A percentile compares a stretch with the other conserved stretches of the same genome.
Conservation (phyloP, 306 rosid species). For the Lagenaria siceraria region DNA sequence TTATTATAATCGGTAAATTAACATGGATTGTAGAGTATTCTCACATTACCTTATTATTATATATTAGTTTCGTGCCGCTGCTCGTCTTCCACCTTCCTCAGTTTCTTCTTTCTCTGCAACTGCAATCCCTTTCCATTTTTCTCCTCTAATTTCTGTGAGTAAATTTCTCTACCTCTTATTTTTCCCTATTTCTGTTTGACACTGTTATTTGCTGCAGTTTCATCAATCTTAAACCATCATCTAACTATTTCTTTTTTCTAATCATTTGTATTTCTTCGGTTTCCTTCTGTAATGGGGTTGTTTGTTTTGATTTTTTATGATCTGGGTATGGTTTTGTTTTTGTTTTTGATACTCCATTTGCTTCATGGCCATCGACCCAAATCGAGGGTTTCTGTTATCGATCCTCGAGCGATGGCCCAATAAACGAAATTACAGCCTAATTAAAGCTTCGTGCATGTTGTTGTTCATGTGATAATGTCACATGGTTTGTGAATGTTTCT, state of each 20-base stretch:
- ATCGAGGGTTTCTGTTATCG: not conserved
- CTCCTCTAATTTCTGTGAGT: constrained; percentile 23
- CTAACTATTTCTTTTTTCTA: constrained; percentile 8
- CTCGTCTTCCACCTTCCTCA: constrained; percentile 43
- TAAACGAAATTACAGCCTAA: not conserved
- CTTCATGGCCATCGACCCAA: not conserved
- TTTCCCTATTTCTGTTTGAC: constrained; percentile 11
- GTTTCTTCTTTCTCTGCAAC: constrained; percentile 34
- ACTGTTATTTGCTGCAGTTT: constrained; percentile 15
- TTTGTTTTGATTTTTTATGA: constrained; percentile 30
- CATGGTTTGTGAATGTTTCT: constrained; percentile 2
- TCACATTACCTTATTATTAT: constrained; percentile 12
- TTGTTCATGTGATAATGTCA: not conserved
- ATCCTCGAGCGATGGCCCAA: not conserved
- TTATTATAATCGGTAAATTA: not conserved
- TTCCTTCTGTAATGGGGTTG: constrained; percentile 17
- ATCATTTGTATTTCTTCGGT: constrained; percentile 6
- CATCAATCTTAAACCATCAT: constrained; percentile 7
- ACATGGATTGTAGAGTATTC: constrained; percentile 9
- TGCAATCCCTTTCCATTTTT: not conserved
- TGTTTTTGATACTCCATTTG: constrained; percentile 3
- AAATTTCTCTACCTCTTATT: constrained; percentile 8
- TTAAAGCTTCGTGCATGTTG: constrained; percentile 2
- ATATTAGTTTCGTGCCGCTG: constrained; percentile 20
- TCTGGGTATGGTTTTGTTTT: constrained; percentile 31